Evolutionary conservation across 352 stramenopile species (phyloP).

Genomic region (Paralagenidium karlingii): DNA sequence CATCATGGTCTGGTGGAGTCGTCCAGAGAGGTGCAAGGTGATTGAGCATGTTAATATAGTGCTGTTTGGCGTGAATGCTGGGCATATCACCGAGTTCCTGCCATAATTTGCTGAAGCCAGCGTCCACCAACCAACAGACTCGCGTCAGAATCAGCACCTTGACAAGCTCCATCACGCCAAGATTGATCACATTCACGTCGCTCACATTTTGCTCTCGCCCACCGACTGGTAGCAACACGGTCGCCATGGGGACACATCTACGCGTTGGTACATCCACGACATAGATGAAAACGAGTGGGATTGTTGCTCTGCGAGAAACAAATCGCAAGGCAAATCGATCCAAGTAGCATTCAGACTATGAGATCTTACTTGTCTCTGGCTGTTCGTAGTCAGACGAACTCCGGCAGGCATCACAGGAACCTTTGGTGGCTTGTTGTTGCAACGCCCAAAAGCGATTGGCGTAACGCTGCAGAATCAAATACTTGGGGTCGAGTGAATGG

Average conservation of each 20-base stretch:
- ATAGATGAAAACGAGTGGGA: neutral
- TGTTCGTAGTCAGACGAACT: slow-evolving; percentile 28
- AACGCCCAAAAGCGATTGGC: slow-evolving; percentile 35
- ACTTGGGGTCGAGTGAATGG: slow-evolving; percentile 20
- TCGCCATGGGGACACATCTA: slow-evolving; percentile 4
- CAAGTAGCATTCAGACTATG: too few species aligned
- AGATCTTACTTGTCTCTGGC: neutral
- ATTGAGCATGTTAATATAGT: slow-evolving; percentile 39
- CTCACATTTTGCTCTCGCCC: slow-evolving; percentile 42
- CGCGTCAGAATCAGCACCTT: neutral
- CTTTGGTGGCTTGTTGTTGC: slow-evolving; percentile 38
- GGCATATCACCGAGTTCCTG: slow-evolving; percentile 44
- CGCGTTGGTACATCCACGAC: neutral
- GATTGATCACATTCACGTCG: slow-evolving; percentile 1
- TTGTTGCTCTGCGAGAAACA: neutral
- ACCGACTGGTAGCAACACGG: slow-evolving; percentile 29
- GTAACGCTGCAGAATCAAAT: slow-evolving; percentile 35
- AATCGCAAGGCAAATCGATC: neutral
- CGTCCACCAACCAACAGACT: neutral
- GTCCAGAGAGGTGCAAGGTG: slow-evolving; percentile 43
- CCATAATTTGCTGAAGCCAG: slow-evolving; percentile 29
- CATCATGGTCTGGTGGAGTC: slow-evolving; percentile 29
- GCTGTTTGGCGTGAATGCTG: slow-evolving; percentile 20
- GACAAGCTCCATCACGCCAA: neutral
- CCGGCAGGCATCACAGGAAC: slow-evolving; percentile 40